A percentile compares a stretch with the other conserved stretches of the same genome.
These are phyloP conservation scores for Mycena chlorophos DNA, from an alignment of 768 basidiomycete genomes.

Conservation along the genomic window DNA sequence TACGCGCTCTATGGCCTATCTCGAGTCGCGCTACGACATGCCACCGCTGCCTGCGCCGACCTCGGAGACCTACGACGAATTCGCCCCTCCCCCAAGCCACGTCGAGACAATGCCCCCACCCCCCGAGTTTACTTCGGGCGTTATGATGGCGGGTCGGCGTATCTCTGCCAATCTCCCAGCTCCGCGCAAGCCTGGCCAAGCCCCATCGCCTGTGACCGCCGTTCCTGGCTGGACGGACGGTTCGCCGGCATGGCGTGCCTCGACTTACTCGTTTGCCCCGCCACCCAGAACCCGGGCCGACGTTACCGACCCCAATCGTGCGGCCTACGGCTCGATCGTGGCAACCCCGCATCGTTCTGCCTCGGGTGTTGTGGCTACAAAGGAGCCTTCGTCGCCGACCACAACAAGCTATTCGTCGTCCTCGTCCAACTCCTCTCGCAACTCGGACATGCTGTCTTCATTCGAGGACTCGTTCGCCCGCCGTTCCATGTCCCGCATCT, in stretches of 20 bases:
- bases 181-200: constrained; percentile 40
- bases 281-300: constrained; percentile 36
- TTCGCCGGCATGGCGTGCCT: constrained; percentile 64
- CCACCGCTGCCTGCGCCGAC: constrained; percentile 56
- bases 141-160: constrained; percentile 69
- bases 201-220: constrained; percentile 37
- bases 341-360: constrained; percentile 51
- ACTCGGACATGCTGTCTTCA: constrained; percentile 47
- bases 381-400: constrained; percentile 29
- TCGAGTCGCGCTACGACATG: constrained; percentile 39
- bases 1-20: constrained; percentile 38
- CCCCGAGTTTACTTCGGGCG: constrained; percentile 54
- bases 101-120: constrained; percentile 26
- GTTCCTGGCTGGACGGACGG: constrained; percentile 74
- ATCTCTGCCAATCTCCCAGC: constrained; percentile 49
- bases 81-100: constrained; percentile 16
- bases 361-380: constrained; percentile 49
- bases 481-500: constrained; percentile 50
- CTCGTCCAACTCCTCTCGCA: constrained; percentile 36
- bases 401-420: constrained; percentile 39
- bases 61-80: constrained; percentile 38
- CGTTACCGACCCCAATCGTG: constrained; percentile 31
- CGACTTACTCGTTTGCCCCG: constrained; percentile 54
- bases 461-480: constrained; percentile 15
- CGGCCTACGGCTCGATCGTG: constrained; percentile 45